Evolutionary conservation across 1,284 basidiomycete genomes (phyloP).

Genomic region (Thecaphora thlaspeos): DNA sequence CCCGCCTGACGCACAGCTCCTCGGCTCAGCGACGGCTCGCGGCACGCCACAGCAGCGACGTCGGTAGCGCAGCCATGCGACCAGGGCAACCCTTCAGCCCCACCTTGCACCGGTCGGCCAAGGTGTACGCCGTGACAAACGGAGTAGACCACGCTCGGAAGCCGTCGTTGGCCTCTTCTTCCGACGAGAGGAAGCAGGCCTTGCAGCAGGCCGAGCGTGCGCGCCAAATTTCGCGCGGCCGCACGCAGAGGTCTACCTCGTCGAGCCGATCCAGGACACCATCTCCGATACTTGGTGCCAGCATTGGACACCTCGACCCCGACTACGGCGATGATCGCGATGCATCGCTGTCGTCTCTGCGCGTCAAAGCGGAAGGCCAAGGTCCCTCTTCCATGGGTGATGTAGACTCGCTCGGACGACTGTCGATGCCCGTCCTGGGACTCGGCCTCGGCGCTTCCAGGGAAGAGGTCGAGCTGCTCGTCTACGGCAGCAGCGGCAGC

Average conservation of each 20-base stretch:
- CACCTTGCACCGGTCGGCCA: too few relatives aligned
- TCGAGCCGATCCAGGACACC: constrained; percentile 43
- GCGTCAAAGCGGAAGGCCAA: neutral
- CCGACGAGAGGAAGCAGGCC: neutral
- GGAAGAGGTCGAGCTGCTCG: constrained; percentile 46
- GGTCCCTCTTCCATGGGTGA: neutral
- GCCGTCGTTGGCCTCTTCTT: too few relatives aligned
- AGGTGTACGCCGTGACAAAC: too few relatives aligned
- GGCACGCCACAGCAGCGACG: neutral
- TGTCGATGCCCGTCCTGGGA: constrained; percentile 44
- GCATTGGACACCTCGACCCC: constrained; percentile 7
- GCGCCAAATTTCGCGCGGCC: too few relatives aligned
- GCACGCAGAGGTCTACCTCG: constrained; percentile 2
- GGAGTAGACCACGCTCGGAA: too few relatives aligned
- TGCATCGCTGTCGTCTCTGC: neutral
- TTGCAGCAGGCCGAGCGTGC: neutral
- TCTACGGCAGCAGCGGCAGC: constrained; percentile 30
- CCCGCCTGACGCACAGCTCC: neutral
- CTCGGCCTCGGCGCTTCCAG: constrained; percentile 44
- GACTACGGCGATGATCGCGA: constrained; percentile 6
- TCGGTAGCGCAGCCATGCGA: neutral
- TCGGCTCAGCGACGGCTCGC: too few relatives aligned
- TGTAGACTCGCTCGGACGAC: constrained; percentile 21
- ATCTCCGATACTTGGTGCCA: constrained; percentile 47
- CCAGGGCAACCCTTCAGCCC: too few relatives aligned